phyloP scores from a whole-genome alignment of 805 yeast genomes.

The Monosporozyma aerobia region DNA sequence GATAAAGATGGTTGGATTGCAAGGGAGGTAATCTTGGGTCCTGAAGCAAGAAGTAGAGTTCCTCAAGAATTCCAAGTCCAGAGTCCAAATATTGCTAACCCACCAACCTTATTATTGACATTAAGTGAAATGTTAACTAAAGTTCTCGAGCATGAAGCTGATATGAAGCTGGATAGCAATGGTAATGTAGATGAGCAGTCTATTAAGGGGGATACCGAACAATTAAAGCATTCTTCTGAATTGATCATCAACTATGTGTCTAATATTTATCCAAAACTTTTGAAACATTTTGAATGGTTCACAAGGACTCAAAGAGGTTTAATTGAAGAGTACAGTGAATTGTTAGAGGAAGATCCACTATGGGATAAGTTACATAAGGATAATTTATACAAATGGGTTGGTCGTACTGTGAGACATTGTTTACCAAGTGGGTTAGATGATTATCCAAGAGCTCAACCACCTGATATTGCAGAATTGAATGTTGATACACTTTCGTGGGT shows the following conservation, averaged over 20 bases:
- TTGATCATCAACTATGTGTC: slow-evolving; percentile 48
- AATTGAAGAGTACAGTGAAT: slow-evolving; percentile 51
- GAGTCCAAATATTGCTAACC: slow-evolving; percentile 85
- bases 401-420: slow-evolving; percentile 77
- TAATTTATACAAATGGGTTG: slow-evolving; percentile 89
- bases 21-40: slow-evolving; percentile 87
- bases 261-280: slow-evolving; percentile 65
- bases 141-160: slow-evolving; percentile 26
- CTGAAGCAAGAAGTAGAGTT: slow-evolving; percentile 80
- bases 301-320: slow-evolving; percentile 72
- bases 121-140: slow-evolving; percentile 49
- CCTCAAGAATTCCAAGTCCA: slow-evolving; percentile 79
- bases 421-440: slow-evolving; percentile 93
- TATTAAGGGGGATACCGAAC: slow-evolving; percentile 30
- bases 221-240: slow-evolving; percentile 51
- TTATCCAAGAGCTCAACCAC: slow-evolving; percentile 75
- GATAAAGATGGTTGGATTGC: slow-evolving; percentile 90
- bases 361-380: slow-evolving; percentile 34
- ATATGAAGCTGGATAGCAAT: neutral
- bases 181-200: slow-evolving; percentile 18
- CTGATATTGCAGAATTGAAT: slow-evolving; percentile 82
- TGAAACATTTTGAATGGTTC: slow-evolving; percentile 78
- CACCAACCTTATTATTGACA: slow-evolving; percentile 82
- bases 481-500: slow-evolving; percentile 90
- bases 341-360: slow-evolving; percentile 20